Evolutionary conservation across 805 yeast species (phyloP).

Genomic region (Lachancea mirantina): DNA sequence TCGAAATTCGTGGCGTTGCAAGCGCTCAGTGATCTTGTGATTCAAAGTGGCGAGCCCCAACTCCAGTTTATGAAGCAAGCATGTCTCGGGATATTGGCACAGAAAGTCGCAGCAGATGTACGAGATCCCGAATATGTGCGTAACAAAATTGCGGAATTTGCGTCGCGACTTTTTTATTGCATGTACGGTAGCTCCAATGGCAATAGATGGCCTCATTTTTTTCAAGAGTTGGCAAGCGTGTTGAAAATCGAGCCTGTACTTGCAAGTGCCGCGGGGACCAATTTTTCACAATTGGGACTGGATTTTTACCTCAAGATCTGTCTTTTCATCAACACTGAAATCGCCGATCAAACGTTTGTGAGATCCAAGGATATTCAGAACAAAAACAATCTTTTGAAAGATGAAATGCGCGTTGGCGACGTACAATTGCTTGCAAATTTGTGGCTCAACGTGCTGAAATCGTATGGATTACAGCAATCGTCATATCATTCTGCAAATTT

Average conservation of each 20-base stretch:
- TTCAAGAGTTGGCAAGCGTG: slow-evolving; percentile 24
- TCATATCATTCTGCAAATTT: slow-evolving; percentile 23
- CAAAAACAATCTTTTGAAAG: slow-evolving; percentile 70
- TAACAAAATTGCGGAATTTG: slow-evolving; percentile 29
- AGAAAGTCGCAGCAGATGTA: slow-evolving; percentile 13
- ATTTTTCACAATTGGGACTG: slow-evolving; percentile 36
- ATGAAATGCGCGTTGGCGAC: slow-evolving; percentile 70
- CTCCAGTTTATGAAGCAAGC: slow-evolving; percentile 20
- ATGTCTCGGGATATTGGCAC: slow-evolving; percentile 19
- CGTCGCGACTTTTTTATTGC: slow-evolving; percentile 27
- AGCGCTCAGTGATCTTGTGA: slow-evolving; percentile 22
- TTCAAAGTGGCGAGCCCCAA: slow-evolving; percentile 10
- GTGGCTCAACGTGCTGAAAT: slow-evolving; percentile 49
- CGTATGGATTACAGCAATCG: slow-evolving; percentile 13
- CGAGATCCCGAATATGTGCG: slow-evolving; percentile 28
- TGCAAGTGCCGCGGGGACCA: slow-evolving; percentile 10
- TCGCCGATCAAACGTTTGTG: slow-evolving; percentile 82
- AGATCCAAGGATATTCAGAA: slow-evolving; percentile 57
- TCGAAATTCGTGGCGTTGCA: slow-evolving; percentile 30
- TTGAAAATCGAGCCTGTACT: slow-evolving; percentile 16
- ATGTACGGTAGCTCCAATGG: slow-evolving; percentile 29
- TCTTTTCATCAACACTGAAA: slow-evolving; percentile 75
- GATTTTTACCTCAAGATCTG: slow-evolving; percentile 75
- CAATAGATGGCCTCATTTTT: slow-evolving; percentile 28
- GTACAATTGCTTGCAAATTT: slow-evolving; percentile 54